Base-by-base conservation (phyloP, 2,329 filamentous ascomycete genomes). In the Aplosporella prunicola region DNA sequence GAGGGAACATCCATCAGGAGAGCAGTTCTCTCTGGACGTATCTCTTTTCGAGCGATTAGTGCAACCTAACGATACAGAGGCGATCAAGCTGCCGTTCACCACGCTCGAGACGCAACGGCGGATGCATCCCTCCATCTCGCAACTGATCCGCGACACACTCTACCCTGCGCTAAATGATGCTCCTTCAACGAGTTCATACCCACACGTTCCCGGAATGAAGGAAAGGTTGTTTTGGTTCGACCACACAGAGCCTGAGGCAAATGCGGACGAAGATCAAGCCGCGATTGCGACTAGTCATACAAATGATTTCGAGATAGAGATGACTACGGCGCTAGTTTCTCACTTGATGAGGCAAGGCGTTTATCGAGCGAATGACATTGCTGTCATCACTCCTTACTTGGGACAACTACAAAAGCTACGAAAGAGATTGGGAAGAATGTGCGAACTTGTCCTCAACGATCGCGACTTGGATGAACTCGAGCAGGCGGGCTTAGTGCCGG, bases 341-440 rank as follows among this genome's bases (percentile, higher is more conserved):
- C 80, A 88, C 48, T 56, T 88, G 1, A 61, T 80, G 5, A 65
- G 68, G 0, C 81, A 87, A 49, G 80, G 80, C 0, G 50, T 47
- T 0, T 85, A 87, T 50, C 54, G 52, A 0, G 55, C 60, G 0
- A 64, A 63, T 0, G 76, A 86, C 2, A 82, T 88, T 41, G 79
- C 80, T 0, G 73, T 89, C 0, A 51, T 88, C 5, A 86, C 81
- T 0, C 77, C 76, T 0, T 81, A 82, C 41, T 49, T 68, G 0
- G 75, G 74, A 0, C 76, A 81, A 43, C 55, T 76, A 2, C 61
- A 68, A 4, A 66, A 67, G 32, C 60, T 81, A 1, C 67, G 68
- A 2, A 48, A 48, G 2, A 52, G 49, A 2, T 56, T 80, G 50
- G 49, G 55, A 2, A 51, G 42, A 2, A 60, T 65, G 4, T 78